Conservation (phyloP, 805 yeast genomes). For the Saturnispora saitoi region DNA sequence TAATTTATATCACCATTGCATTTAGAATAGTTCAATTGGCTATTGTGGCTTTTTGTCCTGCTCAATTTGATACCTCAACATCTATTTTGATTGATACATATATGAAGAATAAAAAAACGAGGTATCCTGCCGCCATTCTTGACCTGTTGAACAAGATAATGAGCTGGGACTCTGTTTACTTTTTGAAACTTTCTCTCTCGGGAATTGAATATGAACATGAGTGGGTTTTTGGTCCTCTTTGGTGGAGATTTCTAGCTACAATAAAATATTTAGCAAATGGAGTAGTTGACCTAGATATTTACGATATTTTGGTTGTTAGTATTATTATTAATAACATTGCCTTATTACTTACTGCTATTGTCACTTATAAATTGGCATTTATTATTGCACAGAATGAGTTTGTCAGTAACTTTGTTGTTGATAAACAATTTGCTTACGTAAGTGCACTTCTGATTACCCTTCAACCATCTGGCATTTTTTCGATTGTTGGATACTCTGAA, state of each 20-base stretch:
- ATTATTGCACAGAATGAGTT: conserved; percentile 11
- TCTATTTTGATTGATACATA: conserved; percentile 27
- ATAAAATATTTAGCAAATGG: conserved; percentile 32
- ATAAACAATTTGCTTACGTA: conserved; percentile 10
- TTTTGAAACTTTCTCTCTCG: conserved; percentile 44
- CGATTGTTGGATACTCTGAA: conserved; percentile 71
- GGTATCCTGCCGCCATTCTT: conserved; percentile 6
- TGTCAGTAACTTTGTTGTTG: neutral
- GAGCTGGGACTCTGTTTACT: conserved; percentile 85
- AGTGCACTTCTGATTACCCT: conserved; percentile 38
- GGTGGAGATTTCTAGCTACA: conserved; percentile 43
- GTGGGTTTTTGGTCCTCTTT: conserved; percentile 75
- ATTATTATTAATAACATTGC: conserved; percentile 41
- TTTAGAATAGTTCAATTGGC: conserved; percentile 33
- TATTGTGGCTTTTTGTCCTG: conserved; percentile 33
- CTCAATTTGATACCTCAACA: conserved; percentile 43
- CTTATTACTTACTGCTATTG: conserved; percentile 41
- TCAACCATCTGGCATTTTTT: conserved; percentile 78
- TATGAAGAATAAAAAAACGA: neutral
- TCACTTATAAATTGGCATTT: conserved; percentile 43
- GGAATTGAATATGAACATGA: conserved; percentile 73
- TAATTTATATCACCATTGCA: neutral
- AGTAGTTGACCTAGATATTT: neutral
- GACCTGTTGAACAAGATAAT: conserved; percentile 44
- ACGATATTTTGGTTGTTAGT: conserved; percentile 31